Percentiles rank a stretch among this genome's conserved stretches.
These are phyloP conservation scores for Grigorovia humatica DNA, from an alignment of 805 yeast genomes.

Conservation along the genomic window DNA sequence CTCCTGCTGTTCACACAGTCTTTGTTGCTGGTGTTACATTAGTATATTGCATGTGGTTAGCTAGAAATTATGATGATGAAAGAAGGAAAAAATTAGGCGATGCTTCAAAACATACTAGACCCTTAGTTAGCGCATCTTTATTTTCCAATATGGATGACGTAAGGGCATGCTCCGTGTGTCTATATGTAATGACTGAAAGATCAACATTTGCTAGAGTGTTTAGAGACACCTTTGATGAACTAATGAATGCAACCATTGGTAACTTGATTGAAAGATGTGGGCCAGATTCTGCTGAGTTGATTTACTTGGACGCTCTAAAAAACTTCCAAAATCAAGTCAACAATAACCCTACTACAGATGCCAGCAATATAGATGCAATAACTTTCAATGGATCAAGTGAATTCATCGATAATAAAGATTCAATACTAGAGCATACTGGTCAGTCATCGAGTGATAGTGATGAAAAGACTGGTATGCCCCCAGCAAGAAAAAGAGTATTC, in stretches of 20 bases:
- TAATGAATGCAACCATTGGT: conserved; percentile 54
- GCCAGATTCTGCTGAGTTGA: conserved; percentile 47
- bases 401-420: background rate
- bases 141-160: conserved; percentile 51
- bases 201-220: conserved; percentile 51
- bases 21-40: conserved; percentile 61
- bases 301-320: conserved; percentile 27
- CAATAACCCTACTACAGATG: background rate
- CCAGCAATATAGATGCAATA: background rate
- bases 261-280: conserved; percentile 54
- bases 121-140: conserved; percentile 43
- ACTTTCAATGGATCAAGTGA: background rate
- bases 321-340: background rate
- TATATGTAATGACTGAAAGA: conserved; percentile 60
- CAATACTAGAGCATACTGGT: background rate
- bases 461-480: conserved; percentile 45
- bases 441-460: background rate
- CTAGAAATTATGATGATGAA: conserved; percentile 52
- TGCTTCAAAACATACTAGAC: conserved; percentile 48
- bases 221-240: conserved; percentile 57
- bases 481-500: conserved; percentile 41
- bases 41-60: conserved; percentile 55
- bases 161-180: conserved; percentile 54
- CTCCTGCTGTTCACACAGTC: conserved; percentile 55
- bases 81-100: conserved; percentile 45